A percentile compares a stretch with the other conserved stretches of the same genome.
These are phyloP conservation scores for Boletus coccyginus DNA, from an alignment of 768 basidiomycete genomes.

Conservation along the genomic window DNA sequence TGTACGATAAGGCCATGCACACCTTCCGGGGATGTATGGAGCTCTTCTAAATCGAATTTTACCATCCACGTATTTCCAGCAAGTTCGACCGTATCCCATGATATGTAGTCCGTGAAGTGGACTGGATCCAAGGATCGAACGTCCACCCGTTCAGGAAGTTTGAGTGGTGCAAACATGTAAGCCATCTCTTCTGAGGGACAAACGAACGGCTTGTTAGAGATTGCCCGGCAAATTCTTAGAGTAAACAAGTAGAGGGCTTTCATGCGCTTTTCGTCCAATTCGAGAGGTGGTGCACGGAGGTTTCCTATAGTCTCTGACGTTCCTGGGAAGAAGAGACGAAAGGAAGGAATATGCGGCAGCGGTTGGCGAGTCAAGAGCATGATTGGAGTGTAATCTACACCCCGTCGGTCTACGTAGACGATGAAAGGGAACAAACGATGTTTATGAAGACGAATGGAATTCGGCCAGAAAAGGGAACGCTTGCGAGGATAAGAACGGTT, in stretches of 20 bases:
- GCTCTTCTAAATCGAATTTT: slow-evolving; percentile 42
- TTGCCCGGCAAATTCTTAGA: slow-evolving; percentile 54
- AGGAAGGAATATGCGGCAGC: slow-evolving; percentile 52
- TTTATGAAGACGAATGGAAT: slow-evolving; percentile 31
- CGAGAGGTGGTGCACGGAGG: slow-evolving; percentile 47
- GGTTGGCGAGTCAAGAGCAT: slow-evolving; percentile 65
- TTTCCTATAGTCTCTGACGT: slow-evolving; percentile 42
- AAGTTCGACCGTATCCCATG: slow-evolving; percentile 59
- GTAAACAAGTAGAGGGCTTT: slow-evolving; percentile 59
- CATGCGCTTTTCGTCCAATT: slow-evolving; percentile 45
- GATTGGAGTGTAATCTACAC: slow-evolving; percentile 51
- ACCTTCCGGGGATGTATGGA: slow-evolving; percentile 30
- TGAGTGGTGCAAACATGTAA: slow-evolving; percentile 69
- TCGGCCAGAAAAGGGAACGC: slow-evolving; percentile 66
- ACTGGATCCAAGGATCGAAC: slow-evolving; percentile 19
- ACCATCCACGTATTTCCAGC: slow-evolving; percentile 53
- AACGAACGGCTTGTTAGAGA: slow-evolving; percentile 67
- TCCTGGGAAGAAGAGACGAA: slow-evolving; percentile 61
- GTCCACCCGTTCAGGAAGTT: slow-evolving; percentile 27
- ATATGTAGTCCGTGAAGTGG: slow-evolving; percentile 46
- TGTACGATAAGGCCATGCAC: slow-evolving; percentile 68
- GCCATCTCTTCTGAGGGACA: slow-evolving; percentile 52
- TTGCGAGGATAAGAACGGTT: slow-evolving; percentile 56
- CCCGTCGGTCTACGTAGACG: slow-evolving; percentile 29
- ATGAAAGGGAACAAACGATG: slow-evolving; percentile 39